phyloP scores from a whole-genome alignment of 1,284 basidiomycete genomes.

The Apiotrichum siamense region DNA sequence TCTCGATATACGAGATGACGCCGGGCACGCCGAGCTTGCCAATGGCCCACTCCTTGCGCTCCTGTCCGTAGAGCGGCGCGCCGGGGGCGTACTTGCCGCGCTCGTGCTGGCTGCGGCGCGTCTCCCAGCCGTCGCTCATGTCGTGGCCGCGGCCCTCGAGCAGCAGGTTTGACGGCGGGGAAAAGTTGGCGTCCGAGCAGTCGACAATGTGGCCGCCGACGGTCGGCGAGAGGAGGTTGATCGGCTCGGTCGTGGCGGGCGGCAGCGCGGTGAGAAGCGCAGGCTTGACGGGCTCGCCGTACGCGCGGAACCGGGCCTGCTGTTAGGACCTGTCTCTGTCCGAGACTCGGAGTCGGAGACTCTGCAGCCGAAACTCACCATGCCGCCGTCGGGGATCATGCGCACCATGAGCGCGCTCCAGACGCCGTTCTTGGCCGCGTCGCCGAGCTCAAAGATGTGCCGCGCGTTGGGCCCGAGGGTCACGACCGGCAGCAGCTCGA shows the following conservation, averaged over 20 bases:
- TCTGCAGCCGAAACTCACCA: constrained; percentile 53
- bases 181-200: constrained; percentile 83
- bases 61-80: constrained; percentile 51
- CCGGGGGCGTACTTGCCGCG: constrained; percentile 54
- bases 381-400: constrained; percentile 96
- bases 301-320: constrained; percentile 79
- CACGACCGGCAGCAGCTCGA: constrained; percentile 67
- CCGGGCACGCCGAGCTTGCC: constrained; percentile 75
- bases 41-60: constrained; percentile 82
- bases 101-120: constrained; percentile 70
- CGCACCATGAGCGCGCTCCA: constrained; percentile 84
- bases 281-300: constrained; percentile 66
- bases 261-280: constrained; percentile 48
- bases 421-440: constrained; percentile 48
- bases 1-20: constrained; percentile 68
- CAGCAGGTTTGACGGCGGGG: constrained; percentile 82
- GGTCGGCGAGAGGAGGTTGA: constrained; percentile 87
- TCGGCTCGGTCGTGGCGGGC: constrained; percentile 42
- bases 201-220: constrained; percentile 63
- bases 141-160: constrained; percentile 81
- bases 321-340: too few relatives aligned
- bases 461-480: constrained; percentile 72
- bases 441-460: constrained; percentile 65
- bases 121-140: constrained; percentile 99
- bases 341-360: too few relatives aligned